A percentile compares a stretch with the other conserved stretches of the same genome.
These are phyloP conservation scores for Usnea hakonensis DNA, from an alignment of 495 filamentous ascomycete genomes.

Conservation along the genomic window DNA sequence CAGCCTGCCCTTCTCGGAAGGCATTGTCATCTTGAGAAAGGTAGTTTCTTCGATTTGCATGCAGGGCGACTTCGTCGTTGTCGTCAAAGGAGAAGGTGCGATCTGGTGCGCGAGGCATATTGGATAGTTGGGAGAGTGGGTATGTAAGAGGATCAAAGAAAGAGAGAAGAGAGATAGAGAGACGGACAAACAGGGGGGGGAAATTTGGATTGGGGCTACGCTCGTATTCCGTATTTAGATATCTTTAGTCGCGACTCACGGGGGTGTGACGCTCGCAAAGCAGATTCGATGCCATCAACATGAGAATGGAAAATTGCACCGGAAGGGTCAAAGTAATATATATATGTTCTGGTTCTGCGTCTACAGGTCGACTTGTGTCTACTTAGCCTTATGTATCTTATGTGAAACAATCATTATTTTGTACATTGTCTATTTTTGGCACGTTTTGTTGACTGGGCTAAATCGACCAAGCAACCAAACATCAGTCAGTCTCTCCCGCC, in stretches of 20 bases:
- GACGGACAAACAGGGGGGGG: background rate
- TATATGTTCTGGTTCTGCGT: too few relatives aligned
- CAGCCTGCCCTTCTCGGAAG: constrained; percentile 24
- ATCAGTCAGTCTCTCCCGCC: too few relatives aligned
- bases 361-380: too few relatives aligned
- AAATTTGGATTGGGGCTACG: background rate
- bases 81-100: constrained; percentile 26
- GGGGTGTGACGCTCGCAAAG: background rate
- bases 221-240: background rate
- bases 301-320: background rate
- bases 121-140: background rate
- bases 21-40: constrained; percentile 13
- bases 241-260: background rate
- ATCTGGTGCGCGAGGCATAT: constrained; percentile 11
- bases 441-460: background rate
- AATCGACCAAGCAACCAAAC: constrained; percentile 4
- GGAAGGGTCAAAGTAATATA: too few relatives aligned
- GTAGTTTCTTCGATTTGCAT: constrained; percentile 17
- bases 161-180: background rate
- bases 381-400: too few relatives aligned
- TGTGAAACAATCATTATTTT: too few relatives aligned
- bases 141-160: background rate
- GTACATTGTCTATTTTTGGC: background rate
- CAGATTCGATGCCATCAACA: background rate
- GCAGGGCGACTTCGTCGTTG: constrained; percentile 16